Evolutionary conservation across 345 rosid genomes (phyloP).

Genomic region (Linum lewisii): DNA sequence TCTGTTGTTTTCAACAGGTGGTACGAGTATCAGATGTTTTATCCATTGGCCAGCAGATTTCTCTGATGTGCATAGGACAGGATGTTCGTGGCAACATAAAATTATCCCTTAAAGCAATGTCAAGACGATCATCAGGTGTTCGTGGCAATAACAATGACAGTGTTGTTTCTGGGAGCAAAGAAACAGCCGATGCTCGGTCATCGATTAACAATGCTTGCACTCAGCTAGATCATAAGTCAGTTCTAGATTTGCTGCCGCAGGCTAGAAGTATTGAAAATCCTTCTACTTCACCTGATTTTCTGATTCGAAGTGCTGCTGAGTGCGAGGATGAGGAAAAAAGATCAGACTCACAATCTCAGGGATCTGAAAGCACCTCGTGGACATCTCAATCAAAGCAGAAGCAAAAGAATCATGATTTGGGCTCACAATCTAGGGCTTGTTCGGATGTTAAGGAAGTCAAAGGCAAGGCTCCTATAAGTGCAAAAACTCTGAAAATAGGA

Average conservation of each 20-base stretch:
- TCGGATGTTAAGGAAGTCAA: constrained; percentile 16
- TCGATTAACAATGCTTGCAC: constrained; percentile 29
- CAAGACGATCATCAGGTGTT: constrained; percentile 25
- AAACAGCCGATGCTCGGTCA: constrained; percentile 34
- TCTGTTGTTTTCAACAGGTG: constrained; percentile 41
- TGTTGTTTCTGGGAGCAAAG: constrained; percentile 27
- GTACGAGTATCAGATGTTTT: constrained; percentile 69
- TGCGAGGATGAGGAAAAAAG: constrained; percentile 74
- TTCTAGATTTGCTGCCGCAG: constrained; percentile 13
- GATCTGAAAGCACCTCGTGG: constrained; percentile 17
- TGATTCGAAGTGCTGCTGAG: constrained; percentile 75
- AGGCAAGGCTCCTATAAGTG: constrained; percentile 20
- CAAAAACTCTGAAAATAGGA: constrained; percentile 56
- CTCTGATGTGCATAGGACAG: constrained; percentile 76
- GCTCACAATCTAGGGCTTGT: constrained; percentile 8
- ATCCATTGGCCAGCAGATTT: constrained; percentile 64
- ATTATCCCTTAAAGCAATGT: constrained; percentile 65
- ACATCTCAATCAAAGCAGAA: constrained; percentile 16
- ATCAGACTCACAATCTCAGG: constrained; percentile 21
- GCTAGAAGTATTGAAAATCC: constrained; percentile 14
- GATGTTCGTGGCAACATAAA: constrained; percentile 97
- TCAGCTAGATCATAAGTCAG: constrained; percentile 28
- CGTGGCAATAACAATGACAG: constrained; percentile 16
- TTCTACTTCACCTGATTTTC: constrained; percentile 38
- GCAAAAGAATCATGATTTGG: constrained; percentile 10